These are phyloP conservation scores for Schwanniomyces pseudopolymorphus DNA, from an alignment of 805 yeast species.

Conservation along the genomic window DNA sequence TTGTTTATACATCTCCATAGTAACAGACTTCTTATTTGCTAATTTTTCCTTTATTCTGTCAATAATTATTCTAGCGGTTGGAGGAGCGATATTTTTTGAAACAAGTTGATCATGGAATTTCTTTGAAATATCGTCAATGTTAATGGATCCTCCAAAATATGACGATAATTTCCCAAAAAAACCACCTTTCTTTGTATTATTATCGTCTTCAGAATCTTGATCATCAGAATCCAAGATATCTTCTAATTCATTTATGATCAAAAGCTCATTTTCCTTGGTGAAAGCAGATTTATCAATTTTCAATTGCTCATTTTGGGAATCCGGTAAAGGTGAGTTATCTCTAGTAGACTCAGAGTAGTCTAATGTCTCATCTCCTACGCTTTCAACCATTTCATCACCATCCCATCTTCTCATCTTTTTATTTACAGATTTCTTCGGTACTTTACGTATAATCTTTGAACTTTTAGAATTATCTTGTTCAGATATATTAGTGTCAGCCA, in stretches of 20 bases:
- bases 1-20: conserved; percentile 64
- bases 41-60: conserved; percentile 68
- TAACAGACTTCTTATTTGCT: conserved; percentile 73
- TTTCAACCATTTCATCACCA: conserved; percentile 36
- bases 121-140: conserved; percentile 62
- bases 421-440: conserved; percentile 7
- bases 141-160: conserved; percentile 35
- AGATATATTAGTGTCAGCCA: background rate
- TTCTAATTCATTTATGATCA: conserved; percentile 39
- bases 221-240: conserved; percentile 36
- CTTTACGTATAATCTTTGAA: background rate
- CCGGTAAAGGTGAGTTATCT: conserved; percentile 2
- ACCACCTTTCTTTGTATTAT: conserved; percentile 11
- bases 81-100: conserved; percentile 87
- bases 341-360: conserved; percentile 31
- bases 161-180: conserved; percentile 36
- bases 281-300: conserved; percentile 34
- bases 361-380: conserved; percentile 17
- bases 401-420: conserved; percentile 47
- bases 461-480: background rate
- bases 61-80: conserved; percentile 73
- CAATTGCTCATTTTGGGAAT: conserved; percentile 7
- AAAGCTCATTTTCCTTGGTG: conserved; percentile 36
- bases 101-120: conserved; percentile 75
- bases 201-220: conserved; percentile 19